Conservation (phyloP, 768 basidiomycete species). For the Coprinopsis cinerea region DNA sequence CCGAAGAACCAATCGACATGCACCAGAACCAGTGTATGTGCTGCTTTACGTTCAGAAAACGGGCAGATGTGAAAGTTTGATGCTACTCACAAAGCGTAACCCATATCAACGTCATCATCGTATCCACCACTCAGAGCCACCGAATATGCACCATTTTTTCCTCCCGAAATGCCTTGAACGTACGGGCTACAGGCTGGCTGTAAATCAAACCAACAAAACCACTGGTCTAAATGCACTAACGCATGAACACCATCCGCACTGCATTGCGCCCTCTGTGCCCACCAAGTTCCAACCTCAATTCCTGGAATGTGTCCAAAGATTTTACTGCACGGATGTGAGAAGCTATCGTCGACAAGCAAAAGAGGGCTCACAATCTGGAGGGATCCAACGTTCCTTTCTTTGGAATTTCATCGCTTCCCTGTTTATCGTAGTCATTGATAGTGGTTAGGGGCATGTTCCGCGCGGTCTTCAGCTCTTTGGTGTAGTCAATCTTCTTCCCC, state of each 20-base stretch:
- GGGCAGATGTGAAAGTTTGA: background rate
- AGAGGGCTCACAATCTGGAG: no score
- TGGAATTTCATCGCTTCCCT: no score
- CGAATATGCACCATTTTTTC: conserved; percentile 70
- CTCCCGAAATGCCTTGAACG: conserved; percentile 75
- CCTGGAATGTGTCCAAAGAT: conserved; percentile 77
- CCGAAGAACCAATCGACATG: conserved; percentile 2
- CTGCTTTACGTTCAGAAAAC: conserved; percentile 27
- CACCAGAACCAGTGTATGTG: conserved; percentile 77
- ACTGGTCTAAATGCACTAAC: conserved; percentile 37
- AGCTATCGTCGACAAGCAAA: background rate
- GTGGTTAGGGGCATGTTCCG: conserved; percentile 26
- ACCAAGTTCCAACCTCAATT: conserved; percentile 76
- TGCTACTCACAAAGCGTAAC: conserved; percentile 70
- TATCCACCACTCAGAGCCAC: conserved; percentile 88
- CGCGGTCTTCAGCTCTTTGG: conserved; percentile 32
- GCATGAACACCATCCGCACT: conserved; percentile 80
- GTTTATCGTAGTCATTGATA: conserved; percentile 28
- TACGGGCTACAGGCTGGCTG: conserved; percentile 46
- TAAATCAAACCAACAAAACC: background rate
- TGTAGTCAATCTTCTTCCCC: conserved; percentile 54
- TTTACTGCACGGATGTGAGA: conserved; percentile 44
- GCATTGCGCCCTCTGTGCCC: conserved; percentile 66
- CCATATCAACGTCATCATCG: conserved; percentile 77
- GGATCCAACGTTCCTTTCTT: no score